Percentiles rank a stretch among this genome's conserved stretches.
phyloP scores from a whole-genome alignment of 768 basidiomycete genomes.

The Symmetrospora coprosmae region DNA sequence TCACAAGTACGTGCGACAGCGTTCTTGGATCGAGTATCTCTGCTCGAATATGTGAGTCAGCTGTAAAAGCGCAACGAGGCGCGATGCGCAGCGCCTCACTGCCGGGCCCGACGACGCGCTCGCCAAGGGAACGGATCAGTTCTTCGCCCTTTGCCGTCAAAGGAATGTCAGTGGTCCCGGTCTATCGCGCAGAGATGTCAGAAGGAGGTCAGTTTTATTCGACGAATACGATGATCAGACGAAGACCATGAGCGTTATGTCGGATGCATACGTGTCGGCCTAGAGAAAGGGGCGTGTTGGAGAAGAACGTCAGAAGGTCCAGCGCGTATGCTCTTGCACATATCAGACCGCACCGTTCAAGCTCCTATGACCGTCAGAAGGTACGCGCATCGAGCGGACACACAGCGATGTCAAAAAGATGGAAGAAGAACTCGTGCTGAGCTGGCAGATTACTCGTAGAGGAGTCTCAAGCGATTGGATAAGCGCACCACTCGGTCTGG shows the following conservation, averaged over 20 bases:
- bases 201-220: too few species aligned
- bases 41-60: slow-evolving; percentile 32
- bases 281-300: too few species aligned
- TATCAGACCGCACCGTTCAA: slow-evolving; percentile 1
- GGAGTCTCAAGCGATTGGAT: too few species aligned
- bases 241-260: too few species aligned
- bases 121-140: slow-evolving; percentile 53
- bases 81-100: slow-evolving; percentile 45
- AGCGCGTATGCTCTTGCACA: background rate
- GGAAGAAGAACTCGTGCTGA: slow-evolving; percentile 35
- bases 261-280: too few species aligned
- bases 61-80: background rate
- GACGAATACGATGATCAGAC: too few species aligned
- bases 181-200: slow-evolving; percentile 51
- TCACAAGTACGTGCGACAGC: slow-evolving; percentile 60
- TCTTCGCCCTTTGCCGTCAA: slow-evolving; percentile 62
- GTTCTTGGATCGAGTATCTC: slow-evolving; percentile 66
- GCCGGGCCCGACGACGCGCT: slow-evolving; percentile 57
- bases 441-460: slow-evolving; percentile 75
- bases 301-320: slow-evolving; percentile 16
- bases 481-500: slow-evolving; percentile 66
- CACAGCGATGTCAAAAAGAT: background rate
- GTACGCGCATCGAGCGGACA: slow-evolving; percentile 35
- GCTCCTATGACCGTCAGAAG: background rate
- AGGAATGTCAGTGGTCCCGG: slow-evolving; percentile 74